Percentiles rank a stretch among this genome's conserved stretches.
Evolutionary conservation across 225 moss, liverwort and hornwort species (phyloP).

Genomic region (Pseudisothecium myosuroides): DNA sequence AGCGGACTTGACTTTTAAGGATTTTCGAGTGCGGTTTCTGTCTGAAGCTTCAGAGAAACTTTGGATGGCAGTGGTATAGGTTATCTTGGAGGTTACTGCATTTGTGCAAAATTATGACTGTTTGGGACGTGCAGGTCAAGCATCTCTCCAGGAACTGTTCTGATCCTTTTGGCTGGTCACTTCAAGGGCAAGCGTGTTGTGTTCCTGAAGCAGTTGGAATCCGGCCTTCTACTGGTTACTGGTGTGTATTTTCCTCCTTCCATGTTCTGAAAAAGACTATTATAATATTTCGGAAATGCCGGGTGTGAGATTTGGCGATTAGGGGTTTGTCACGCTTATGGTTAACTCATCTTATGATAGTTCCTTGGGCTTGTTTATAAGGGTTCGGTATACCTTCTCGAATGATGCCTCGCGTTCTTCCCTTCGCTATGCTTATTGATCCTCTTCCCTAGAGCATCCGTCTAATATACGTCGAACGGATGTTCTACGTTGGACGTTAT

Average conservation of each 20-base stretch:
- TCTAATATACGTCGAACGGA: not conserved
- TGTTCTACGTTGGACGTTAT: too few relatives aligned
- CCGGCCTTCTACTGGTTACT: slow-evolving; percentile 57
- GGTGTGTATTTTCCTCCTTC: slow-evolving; percentile 2
- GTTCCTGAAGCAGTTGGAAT: slow-evolving; percentile 70
- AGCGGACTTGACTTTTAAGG: not conserved
- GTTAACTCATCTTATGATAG: not conserved
- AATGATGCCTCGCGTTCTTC: not conserved
- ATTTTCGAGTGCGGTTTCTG: not conserved
- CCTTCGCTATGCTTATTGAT: not conserved
- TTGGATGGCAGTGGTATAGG: not conserved
- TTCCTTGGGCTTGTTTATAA: not conserved
- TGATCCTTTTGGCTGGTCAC: slow-evolving; percentile 69
- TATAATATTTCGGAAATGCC: not conserved
- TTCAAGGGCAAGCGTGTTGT: slow-evolving; percentile 77
- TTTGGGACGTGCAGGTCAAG: slow-evolving; percentile 28
- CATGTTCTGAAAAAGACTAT: not conserved
- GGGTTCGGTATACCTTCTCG: not conserved
- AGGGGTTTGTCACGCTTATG: not conserved
- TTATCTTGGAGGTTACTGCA: not conserved
- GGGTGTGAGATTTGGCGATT: not conserved
- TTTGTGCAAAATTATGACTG: not conserved
- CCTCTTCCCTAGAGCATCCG: not conserved
- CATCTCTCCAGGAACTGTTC: slow-evolving; percentile 50
- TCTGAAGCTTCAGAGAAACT: not conserved